These are phyloP conservation scores for Xylariaceae sp. DNA, from an alignment of 2,329 filamentous ascomycete species.

Conservation along the genomic window DNA sequence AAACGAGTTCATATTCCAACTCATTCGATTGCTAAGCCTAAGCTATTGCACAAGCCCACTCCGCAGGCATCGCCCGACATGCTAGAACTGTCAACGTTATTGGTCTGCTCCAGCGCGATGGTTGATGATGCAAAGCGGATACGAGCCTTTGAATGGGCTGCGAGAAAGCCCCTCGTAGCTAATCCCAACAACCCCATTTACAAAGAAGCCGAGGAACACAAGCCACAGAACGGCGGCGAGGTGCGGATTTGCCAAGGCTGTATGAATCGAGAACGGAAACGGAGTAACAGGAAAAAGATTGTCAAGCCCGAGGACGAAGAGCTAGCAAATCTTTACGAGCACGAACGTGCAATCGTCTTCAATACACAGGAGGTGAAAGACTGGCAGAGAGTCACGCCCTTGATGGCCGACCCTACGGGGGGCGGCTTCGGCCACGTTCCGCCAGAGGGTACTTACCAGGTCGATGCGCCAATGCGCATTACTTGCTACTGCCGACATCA, in stretches of 20 bases:
- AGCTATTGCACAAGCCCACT: constrained; percentile 72
- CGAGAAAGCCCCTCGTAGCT: constrained; percentile 37
- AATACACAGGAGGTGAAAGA: constrained; percentile 86
- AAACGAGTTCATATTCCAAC: constrained; percentile 81
- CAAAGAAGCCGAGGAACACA: constrained; percentile 61
- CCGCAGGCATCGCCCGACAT: constrained; percentile 66
- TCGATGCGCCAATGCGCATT: constrained; percentile 89
- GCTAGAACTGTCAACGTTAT: constrained; percentile 71
- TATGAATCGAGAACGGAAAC: constrained; percentile 84
- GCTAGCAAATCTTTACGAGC: constrained; percentile 76
- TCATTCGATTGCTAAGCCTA: constrained; percentile 91
- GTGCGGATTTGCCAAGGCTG: constrained; percentile 91
- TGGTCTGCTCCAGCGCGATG: constrained; percentile 94
- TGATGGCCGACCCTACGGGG: constrained; percentile 43
- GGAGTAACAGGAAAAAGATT: constrained; percentile 85
- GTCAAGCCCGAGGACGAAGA: constrained; percentile 93
- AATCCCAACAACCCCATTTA: constrained; percentile 33
- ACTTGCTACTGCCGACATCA: constrained; percentile 97
- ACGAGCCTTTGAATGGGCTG: constrained; percentile 62
- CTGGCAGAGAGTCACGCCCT: constrained; percentile 63
- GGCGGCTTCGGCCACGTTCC: constrained; percentile 41
- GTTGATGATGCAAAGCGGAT: constrained; percentile 62
- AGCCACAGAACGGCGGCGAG: constrained; percentile 84
- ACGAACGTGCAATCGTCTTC: constrained; percentile 81
- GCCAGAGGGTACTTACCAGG: constrained; percentile 63